Conservation (phyloP, 805 yeast species). For the Jamesozyma rosinii region DNA sequence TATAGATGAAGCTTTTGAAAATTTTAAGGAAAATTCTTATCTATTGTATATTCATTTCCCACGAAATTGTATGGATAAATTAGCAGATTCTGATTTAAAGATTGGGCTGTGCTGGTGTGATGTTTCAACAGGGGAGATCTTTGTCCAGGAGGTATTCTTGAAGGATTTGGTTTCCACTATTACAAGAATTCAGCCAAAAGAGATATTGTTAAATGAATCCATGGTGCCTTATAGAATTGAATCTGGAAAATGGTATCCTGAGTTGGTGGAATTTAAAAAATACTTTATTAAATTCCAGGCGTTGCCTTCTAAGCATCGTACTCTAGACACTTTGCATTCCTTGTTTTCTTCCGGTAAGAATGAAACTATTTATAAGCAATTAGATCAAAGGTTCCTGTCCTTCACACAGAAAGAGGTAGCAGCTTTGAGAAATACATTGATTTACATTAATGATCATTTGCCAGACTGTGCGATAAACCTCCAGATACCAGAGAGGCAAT, state of each 20-base stretch:
- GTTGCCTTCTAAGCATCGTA: constrained; percentile 35
- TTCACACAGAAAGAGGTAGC: constrained; percentile 43
- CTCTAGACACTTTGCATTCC: constrained; percentile 31
- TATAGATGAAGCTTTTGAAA: constrained; percentile 75
- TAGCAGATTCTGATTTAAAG: constrained; percentile 31
- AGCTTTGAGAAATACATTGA: constrained; percentile 53
- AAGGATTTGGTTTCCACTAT: constrained; percentile 60
- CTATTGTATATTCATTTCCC: constrained; percentile 60
- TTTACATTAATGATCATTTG: constrained; percentile 63
- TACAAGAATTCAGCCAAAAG: constrained; percentile 72
- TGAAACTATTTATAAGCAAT: constrained; percentile 19
- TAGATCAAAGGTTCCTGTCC: constrained; percentile 17
- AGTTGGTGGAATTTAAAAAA: constrained; percentile 47
- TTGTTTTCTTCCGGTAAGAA: constrained; percentile 30
- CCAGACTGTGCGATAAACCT: constrained; percentile 59
- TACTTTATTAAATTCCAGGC: constrained; percentile 49
- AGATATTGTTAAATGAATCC: constrained; percentile 51
- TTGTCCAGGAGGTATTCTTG: constrained; percentile 53
- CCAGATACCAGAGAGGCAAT: constrained; percentile 54
- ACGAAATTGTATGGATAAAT: constrained; percentile 33
- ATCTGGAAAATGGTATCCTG: constrained; percentile 47
- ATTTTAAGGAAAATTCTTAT: constrained; percentile 62
- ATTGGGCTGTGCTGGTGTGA: constrained; percentile 87
- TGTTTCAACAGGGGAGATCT: constrained; percentile 71
- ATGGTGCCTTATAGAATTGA: constrained; percentile 34